phyloP scores from a whole-genome alignment of 2,329 filamentous ascomycete species.

The Pseudonectria foliicola region DNA sequence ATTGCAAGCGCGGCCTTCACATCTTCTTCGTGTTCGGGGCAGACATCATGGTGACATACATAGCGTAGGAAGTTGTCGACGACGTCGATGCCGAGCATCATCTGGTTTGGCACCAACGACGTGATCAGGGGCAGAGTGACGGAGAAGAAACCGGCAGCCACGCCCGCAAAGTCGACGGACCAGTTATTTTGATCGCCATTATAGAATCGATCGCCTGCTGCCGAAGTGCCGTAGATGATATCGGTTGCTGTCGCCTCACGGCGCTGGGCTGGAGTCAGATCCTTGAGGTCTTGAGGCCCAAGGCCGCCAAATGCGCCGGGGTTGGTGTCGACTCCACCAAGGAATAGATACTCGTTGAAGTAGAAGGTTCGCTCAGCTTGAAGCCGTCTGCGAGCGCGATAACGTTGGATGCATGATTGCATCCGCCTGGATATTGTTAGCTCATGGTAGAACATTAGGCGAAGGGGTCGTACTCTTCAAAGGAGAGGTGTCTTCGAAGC shows the following conservation, averaged over 20 bases:
- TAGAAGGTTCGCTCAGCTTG: conserved; percentile 52
- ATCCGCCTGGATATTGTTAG: conserved; percentile 54
- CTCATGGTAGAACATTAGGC: conserved; percentile 1
- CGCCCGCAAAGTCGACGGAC: conserved; percentile 71
- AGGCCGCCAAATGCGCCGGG: conserved; percentile 54
- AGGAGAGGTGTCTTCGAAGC: conserved; percentile 23
- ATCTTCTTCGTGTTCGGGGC: conserved; percentile 67
- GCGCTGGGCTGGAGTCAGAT: conserved; percentile 54
- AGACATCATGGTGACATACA: conserved; percentile 75
- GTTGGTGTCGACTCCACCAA: conserved; percentile 68
- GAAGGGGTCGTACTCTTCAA: conserved; percentile 42
- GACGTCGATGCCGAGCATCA: conserved; percentile 56
- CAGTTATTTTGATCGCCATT: conserved; percentile 50
- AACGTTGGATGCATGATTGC: conserved; percentile 77
- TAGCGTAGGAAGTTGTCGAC: conserved; percentile 87
- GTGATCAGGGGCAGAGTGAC: conserved; percentile 47
- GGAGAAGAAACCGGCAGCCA: conserved; percentile 74
- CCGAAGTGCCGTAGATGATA: conserved; percentile 43
- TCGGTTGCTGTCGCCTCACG: conserved; percentile 58
- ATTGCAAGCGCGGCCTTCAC: conserved; percentile 58
- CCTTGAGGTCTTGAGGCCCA: conserved; percentile 44
- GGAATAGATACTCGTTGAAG: conserved; percentile 74
- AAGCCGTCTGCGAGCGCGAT: conserved; percentile 68
- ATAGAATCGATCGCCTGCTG: conserved; percentile 40
- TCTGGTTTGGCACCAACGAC: conserved; percentile 45